Evolutionary conservation across 768 basidiomycete species (phyloP), one percentile per base, ranked within the genome.

Genomic region (Tulasnella sp.): DNA sequence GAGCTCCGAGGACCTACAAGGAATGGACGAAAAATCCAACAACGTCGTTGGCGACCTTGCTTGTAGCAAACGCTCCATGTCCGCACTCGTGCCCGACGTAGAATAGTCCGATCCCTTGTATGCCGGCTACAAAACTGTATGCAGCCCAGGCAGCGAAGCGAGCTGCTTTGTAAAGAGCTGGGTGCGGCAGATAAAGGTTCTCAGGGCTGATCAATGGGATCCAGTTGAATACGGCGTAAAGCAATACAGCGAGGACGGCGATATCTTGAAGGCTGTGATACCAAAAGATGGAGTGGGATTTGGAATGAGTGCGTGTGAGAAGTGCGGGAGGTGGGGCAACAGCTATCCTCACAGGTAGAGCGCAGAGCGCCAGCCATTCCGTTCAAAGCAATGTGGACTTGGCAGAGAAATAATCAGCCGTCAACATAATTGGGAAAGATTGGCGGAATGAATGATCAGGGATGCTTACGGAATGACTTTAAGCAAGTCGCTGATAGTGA

Each of bases 91-190:
- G 72, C 63, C 70, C 74, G 38, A 38, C 34, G 15, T 38, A 38
- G 15, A 38, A 38, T 5, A 38, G 34, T 15, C 41, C 21, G 13
- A 29, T 1, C 29, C n/a, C 45, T 38, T 49, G 3, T 41, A 23
- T n/a, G 15, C 95, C 93, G 4, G 84, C 74, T 68, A 79, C 80
- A 73, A 95, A 87, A 29, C 83, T 77, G 71, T 95, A 95, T 44
- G 88, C 64, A 1, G 85, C 76, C 90, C 90, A 94, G 32, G 92
- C 66, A 0, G 81, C 74, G 65, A 88, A 71, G 42, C 81, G 77
- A 43, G 80, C 80, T 41, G 80, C 73, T 27, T 80, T 69, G 71
- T 87, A 84, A 38, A 86, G 76, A 62, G 72, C 67, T 41, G 71
- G 70, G 65, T 67, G 52, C 45, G 64, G 21, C 9, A 61, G 21